Evolutionary conservation across 2,329 filamentous ascomycete species (phyloP).

Genomic region (Berkeleyomyces basicola): DNA sequence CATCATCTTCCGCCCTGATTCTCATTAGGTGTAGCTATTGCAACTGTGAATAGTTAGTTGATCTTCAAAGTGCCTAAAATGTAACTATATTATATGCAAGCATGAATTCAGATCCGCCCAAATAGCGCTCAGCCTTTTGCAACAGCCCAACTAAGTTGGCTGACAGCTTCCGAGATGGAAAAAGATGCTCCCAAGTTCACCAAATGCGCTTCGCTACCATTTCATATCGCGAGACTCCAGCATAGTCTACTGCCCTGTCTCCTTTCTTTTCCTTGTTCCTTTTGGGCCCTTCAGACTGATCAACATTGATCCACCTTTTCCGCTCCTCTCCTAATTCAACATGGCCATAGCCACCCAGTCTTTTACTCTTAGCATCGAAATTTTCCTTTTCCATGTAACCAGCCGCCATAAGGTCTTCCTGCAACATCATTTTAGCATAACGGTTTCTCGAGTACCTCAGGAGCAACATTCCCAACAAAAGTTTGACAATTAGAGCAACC

Average conservation of each 20-base stretch:
- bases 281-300: slow-evolving; percentile 56
- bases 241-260: slow-evolving; percentile 30
- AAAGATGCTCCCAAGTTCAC: slow-evolving; percentile 29
- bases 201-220: slow-evolving; percentile 97
- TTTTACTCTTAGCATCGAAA: slow-evolving; percentile 53
- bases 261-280: slow-evolving; percentile 35
- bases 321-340: slow-evolving; percentile 84
- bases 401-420: slow-evolving; percentile 36
- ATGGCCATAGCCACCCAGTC: slow-evolving; percentile 67
- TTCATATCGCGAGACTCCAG: slow-evolving; percentile 65
- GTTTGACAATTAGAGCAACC: slow-evolving; percentile 66
- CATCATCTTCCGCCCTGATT: too few species aligned
- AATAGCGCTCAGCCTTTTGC: too few species aligned
- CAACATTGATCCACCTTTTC: slow-evolving; percentile 69
- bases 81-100: too few species aligned
- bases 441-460: slow-evolving; percentile 63
- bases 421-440: slow-evolving; percentile 64
- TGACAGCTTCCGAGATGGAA: too few species aligned
- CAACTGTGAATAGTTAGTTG: too few species aligned
- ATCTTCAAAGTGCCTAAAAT: too few species aligned
- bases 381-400: slow-evolving; percentile 27
- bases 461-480: slow-evolving; percentile 76
- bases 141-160: too few species aligned
- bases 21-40: too few species aligned
- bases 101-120: too few species aligned